These are phyloP conservation scores for Aspergillus conjunctus DNA, from an alignment of 495 filamentous ascomycete species.

Conservation along the genomic window DNA sequence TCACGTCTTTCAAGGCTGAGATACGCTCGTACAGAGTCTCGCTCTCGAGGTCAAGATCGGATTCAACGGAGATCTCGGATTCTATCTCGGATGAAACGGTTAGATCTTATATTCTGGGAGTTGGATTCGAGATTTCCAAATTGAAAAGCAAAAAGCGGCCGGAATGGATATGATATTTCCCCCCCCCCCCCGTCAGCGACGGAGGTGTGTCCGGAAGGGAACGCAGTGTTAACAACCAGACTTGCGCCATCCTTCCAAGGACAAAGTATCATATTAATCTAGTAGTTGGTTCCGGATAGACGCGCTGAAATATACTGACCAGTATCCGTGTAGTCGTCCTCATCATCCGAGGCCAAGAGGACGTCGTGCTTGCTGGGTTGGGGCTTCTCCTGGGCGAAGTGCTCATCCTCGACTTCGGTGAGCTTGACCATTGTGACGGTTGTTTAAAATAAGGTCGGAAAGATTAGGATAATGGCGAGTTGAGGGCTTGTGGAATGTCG, in stretches of 20 bases:
- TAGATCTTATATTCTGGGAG: conserved; percentile 22
- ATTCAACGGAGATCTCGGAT: conserved; percentile 59
- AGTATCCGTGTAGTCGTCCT: conserved; percentile 86
- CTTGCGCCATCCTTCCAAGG: neutral
- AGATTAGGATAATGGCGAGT: conserved; percentile 1
- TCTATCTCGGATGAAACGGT: conserved; percentile 30
- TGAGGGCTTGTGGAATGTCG: neutral
- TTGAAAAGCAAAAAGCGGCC: neutral
- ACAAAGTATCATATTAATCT: neutral
- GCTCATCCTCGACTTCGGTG: conserved; percentile 92
- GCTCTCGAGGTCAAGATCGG: conserved; percentile 46
- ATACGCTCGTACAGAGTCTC: conserved; percentile 79
- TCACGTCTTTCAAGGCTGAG: conserved; percentile 84
- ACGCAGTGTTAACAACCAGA: neutral
- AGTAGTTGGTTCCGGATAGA: neutral
- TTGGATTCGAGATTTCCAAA: neutral
- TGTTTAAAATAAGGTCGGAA: conserved; percentile 13
- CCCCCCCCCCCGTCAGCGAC: too few relatives aligned
- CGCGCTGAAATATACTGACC: conserved; percentile 55
- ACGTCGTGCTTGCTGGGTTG: conserved; percentile 55
- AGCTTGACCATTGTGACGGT: conserved; percentile 87
- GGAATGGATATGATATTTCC: neutral
- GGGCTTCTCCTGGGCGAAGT: conserved; percentile 76
- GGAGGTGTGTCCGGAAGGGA: neutral
- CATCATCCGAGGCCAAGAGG: conserved; percentile 67